These are phyloP conservation scores for Alternaria metachromatica DNA, from an alignment of 2,329 filamentous ascomycete species.

Conservation along the genomic window DNA sequence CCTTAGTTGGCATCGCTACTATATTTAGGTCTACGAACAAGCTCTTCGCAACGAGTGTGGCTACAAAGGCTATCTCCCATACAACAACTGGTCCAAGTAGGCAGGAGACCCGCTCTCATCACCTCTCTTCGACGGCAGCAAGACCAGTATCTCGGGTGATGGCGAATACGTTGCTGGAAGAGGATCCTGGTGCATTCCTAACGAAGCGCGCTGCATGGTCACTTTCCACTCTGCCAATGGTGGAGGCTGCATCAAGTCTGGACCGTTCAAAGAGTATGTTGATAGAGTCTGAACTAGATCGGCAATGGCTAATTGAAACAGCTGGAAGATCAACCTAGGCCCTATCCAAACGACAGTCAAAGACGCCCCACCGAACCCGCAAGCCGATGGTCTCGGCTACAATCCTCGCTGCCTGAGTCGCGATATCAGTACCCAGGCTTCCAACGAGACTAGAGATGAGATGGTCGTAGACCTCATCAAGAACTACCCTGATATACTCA, in stretches of 20 bases:
- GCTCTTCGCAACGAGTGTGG: slow-evolving; percentile 49
- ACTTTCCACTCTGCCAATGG: slow-evolving; percentile 19
- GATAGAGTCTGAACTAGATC: neutral
- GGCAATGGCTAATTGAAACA: neutral
- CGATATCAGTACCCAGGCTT: slow-evolving; percentile 39
- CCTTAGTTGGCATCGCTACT: slow-evolving; percentile 48
- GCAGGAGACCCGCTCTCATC: slow-evolving; percentile 35
- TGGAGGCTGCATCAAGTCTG: slow-evolving; percentile 30
- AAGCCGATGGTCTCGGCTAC: slow-evolving; percentile 18
- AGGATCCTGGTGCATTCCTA: neutral
- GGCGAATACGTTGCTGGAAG: slow-evolving; percentile 12
- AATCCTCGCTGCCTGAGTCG: slow-evolving; percentile 45
- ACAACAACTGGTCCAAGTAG: slow-evolving; percentile 57
- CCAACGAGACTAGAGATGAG: slow-evolving; percentile 48
- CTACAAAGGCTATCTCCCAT: slow-evolving; percentile 48
- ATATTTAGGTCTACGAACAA: slow-evolving; percentile 45
- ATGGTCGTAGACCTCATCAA: slow-evolving; percentile 52
- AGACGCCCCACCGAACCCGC: slow-evolving; percentile 10
- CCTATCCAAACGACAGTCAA: slow-evolving; percentile 18
- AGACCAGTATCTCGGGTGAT: slow-evolving; percentile 46
- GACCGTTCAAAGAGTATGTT: slow-evolving; percentile 37
- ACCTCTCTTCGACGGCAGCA: slow-evolving; percentile 34
- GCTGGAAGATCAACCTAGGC: slow-evolving; percentile 32
- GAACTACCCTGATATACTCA: slow-evolving; percentile 48
- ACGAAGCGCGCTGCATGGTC: neutral